phyloP scores from a whole-genome alignment of 352 stramenopile species.

The Sclerospora graminicola region DNA sequence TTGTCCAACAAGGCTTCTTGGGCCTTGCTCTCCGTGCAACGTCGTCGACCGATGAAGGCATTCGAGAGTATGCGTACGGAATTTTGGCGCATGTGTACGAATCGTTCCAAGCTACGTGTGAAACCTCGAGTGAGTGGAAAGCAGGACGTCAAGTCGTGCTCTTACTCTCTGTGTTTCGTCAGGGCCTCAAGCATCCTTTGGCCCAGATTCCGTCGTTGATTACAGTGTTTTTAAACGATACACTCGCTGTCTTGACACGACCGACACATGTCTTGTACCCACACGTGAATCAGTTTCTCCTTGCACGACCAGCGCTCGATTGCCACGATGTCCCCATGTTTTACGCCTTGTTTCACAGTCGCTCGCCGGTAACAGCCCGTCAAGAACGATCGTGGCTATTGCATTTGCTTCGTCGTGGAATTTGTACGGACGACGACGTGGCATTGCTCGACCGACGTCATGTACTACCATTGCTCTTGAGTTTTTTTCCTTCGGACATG shows the following conservation, averaged over 20 bases:
- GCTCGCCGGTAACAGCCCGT: conserved; percentile 54
- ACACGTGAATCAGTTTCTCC: conserved; percentile 79
- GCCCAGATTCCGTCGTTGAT: conserved; percentile 65
- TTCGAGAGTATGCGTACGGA: conserved; percentile 59
- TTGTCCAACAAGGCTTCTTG: conserved; percentile 70
- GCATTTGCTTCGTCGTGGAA: conserved; percentile 55
- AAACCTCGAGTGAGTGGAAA: conserved; percentile 48
- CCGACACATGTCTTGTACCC: too few relatives aligned
- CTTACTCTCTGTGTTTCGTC: conserved; percentile 69
- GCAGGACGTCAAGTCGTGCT: conserved; percentile 70
- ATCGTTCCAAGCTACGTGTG: conserved; percentile 43
- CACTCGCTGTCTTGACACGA: conserved; percentile 51
- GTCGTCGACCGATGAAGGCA: conserved; percentile 41
- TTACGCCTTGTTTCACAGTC: conserved; percentile 81
- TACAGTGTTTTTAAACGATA: conserved; percentile 74
- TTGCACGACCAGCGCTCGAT: conserved; percentile 69
- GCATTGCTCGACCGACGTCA: conserved; percentile 55
- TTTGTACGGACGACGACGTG: conserved; percentile 70
- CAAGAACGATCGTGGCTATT: conserved; percentile 76
- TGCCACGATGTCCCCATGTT: too few relatives aligned
- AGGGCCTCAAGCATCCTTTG: conserved; percentile 36
- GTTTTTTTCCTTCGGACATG: conserved; percentile 68
- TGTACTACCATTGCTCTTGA: conserved; percentile 69
- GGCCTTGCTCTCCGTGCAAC: conserved; percentile 58
- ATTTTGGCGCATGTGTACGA: conserved; percentile 69